These are phyloP conservation scores for Umbelopsis sp. DNA, from an alignment of 192 early-diverging fungal genomes.

Conservation along the genomic window DNA sequence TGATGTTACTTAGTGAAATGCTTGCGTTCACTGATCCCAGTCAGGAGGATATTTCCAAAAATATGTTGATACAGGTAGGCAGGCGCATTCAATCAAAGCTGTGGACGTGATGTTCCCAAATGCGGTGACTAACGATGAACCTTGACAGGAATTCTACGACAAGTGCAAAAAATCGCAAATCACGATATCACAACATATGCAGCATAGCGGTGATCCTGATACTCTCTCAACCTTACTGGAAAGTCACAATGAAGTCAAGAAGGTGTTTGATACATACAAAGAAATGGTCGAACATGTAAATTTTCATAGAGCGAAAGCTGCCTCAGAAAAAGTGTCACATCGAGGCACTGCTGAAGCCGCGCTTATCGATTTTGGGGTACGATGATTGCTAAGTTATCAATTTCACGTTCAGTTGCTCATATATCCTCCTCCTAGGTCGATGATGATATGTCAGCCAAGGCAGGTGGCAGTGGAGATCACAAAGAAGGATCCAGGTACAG, in stretches of 20 bases:
- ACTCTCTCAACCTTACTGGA: conserved; percentile 40
- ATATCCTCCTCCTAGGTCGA: background rate
- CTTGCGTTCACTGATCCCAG: conserved; percentile 51
- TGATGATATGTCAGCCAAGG: background rate
- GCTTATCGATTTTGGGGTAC: background rate
- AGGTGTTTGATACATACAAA: conserved; percentile 46
- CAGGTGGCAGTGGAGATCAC: background rate
- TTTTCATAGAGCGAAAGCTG: conserved; percentile 34
- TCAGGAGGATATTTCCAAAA: conserved; percentile 50
- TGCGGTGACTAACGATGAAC: background rate
- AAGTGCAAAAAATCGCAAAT: conserved; percentile 42
- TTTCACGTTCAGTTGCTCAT: background rate
- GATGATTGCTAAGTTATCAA: background rate
- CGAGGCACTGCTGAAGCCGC: conserved; percentile 6
- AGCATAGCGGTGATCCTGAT: conserved; percentile 7
- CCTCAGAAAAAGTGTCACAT: conserved; percentile 26
- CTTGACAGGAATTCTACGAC: conserved; percentile 43
- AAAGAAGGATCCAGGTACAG: background rate
- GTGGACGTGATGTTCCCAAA: no score
- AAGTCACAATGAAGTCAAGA: conserved; percentile 46
- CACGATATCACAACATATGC: conserved; percentile 35
- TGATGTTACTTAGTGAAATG: conserved; percentile 43
- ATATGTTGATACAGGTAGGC: conserved; percentile 48
- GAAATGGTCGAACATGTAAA: conserved; percentile 51
- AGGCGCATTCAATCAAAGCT: no score